Base-by-base conservation (phyloP, 768 basidiomycete species). In the Arthromyces matolae region DNA sequence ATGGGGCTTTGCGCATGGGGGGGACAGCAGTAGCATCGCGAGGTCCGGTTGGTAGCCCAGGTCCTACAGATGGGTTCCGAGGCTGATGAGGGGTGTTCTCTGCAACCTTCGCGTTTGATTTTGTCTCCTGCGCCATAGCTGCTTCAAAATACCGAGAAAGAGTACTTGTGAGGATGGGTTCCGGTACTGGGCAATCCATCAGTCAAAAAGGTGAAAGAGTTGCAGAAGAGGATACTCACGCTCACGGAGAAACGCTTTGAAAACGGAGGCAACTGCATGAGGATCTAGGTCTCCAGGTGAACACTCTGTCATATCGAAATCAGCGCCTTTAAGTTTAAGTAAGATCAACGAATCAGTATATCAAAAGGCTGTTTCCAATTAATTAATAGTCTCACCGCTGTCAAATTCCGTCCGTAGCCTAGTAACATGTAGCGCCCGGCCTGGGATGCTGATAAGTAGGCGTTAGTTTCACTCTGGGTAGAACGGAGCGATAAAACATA, bases 161-260 rank as follows among this genome's bases (percentile, higher is more conserved):
- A 13, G 72, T 70, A 25, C 78, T 73, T 4, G 93, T 97, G 50
- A 97, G 67, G 41, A 96, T 83, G 0, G 86, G 83, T 51, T 90
- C 86, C 1, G 93, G 94, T 31, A 97, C 93, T 96, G n/a, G n/a
- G n/a, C n/a, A n/a, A n/a, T n/a, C n/a, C n/a, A n/a, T n/a, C n/a
- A 20, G 48, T 40, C 19, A 48, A 19, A 34, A 45, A 20, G 46
- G 45, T 24, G 38, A 27, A 25, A 23, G 16, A 28, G 29, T 28
- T 8, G 16, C 24, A 25, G 20, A 14, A 57, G 28, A 39, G 16
- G 27, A 12, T 6, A 76, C 93, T 72, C 68, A 95, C 93, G 71
- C 77, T 96, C 93, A 47, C 94, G 86, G 34, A 97, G 72, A 64
- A 83, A 97, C 1, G 90, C 86, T 65, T 95, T 96, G 71, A 95